phyloP scores from a whole-genome alignment of 2,329 filamentous ascomycete species.

The Malbranchea cinnamomea region DNA sequence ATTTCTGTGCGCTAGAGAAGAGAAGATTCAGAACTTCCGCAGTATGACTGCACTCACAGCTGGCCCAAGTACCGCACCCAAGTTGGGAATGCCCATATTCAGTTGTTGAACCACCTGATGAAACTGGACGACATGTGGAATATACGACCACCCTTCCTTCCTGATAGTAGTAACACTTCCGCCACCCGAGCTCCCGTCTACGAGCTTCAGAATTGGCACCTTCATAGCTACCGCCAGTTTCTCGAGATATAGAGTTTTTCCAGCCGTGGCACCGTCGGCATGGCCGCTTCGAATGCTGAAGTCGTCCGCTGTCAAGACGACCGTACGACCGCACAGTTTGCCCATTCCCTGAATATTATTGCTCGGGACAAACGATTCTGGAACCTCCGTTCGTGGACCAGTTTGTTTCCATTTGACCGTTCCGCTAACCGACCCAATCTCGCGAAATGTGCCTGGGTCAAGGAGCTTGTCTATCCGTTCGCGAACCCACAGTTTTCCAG shows the following conservation, averaged over 20 bases:
- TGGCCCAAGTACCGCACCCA: constrained; percentile 48
- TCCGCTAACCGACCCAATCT: constrained; percentile 46
- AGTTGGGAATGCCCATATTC: constrained; percentile 48
- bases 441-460: constrained; percentile 40
- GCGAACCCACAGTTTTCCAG: constrained; percentile 51
- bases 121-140: constrained; percentile 43
- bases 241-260: constrained; percentile 48
- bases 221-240: constrained; percentile 43
- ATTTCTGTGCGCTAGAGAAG: too few relatives aligned
- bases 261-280: constrained; percentile 43
- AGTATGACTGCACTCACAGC: constrained; percentile 28
- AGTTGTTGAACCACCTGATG: constrained; percentile 40
- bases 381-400: constrained; percentile 22
- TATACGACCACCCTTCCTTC: constrained; percentile 41
- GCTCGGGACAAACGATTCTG: constrained; percentile 39
- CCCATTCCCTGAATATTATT: constrained; percentile 51
- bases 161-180: constrained; percentile 47
- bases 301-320: constrained; percentile 50
- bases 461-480: constrained; percentile 46
- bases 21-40: too few relatives aligned
- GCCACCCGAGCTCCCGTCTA: constrained; percentile 49
- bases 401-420: constrained; percentile 42
- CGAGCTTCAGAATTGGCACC: constrained; percentile 47
- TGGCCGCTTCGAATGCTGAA: constrained; percentile 49
- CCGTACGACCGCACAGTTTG: constrained; percentile 35